Conservation (phyloP, 1,284 basidiomycete genomes). For the Polyporus tsugae region DNA sequence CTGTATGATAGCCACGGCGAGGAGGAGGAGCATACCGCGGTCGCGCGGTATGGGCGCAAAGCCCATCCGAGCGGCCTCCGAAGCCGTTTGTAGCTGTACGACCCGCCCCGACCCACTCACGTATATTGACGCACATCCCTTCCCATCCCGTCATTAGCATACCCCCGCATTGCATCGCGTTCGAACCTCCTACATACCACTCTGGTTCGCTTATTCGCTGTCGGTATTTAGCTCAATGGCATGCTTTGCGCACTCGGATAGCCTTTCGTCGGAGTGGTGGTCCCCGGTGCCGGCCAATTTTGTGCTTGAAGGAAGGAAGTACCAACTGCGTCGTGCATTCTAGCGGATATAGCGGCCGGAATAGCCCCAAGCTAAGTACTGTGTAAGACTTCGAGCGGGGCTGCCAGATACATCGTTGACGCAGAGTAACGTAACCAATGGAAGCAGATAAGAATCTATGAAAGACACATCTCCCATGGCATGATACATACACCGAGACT, state of each 20-base stretch:
- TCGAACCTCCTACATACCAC: neutral
- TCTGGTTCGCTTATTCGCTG: neutral
- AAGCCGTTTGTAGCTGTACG: neutral
- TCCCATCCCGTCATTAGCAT: too few species aligned
- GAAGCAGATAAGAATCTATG: too few species aligned
- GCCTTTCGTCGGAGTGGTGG: neutral
- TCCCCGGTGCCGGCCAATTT: neutral
- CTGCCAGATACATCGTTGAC: too few species aligned
- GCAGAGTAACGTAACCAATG: too few species aligned
- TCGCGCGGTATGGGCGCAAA: neutral
- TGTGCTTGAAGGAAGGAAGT: neutral
- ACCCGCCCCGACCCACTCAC: neutral
- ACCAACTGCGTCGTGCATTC: neutral
- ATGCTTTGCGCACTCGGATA: neutral
- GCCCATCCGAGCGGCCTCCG: neutral
- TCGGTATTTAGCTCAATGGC: constrained; percentile 8
- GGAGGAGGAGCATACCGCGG: constrained; percentile 6
- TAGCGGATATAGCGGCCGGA: neutral
- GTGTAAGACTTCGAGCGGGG: too few species aligned
- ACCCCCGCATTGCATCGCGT: neutral
- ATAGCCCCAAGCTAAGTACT: too few species aligned
- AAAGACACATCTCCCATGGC: too few species aligned
- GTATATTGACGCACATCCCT: neutral
- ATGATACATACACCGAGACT: too few species aligned
- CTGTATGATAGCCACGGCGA: neutral